Evolutionary conservation across 2,329 filamentous ascomycete species (phyloP), one percentile per base, ranked within the genome.

Genomic region (Aspergillus sp.): DNA sequence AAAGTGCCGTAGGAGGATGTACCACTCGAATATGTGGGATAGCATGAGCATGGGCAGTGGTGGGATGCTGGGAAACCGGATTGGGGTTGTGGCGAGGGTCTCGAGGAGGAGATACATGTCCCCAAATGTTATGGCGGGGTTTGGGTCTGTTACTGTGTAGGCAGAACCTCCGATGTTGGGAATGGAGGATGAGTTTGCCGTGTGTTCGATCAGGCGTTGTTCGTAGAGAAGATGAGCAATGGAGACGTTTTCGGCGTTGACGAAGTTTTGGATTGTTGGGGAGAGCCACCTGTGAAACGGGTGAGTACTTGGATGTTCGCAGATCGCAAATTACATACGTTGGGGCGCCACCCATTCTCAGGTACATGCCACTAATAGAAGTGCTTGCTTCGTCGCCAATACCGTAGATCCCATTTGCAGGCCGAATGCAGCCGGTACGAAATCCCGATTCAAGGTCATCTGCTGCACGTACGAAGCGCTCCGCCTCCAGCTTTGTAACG

Each of bases 191-290:
- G 59, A 56, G 17, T 51, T 64, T 22, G 60, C 45, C 13, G 66
- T 66, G 19, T 75, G 72, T 25, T 77, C 72, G 31, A 83, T 65
- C 1, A 87, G 77, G 6, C 81, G 81, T 19, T 80, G 78, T 70
- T 86, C 84, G 70, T 84, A 83, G 25, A 80, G 74, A 4, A 86
- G 75, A 65, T 87, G 84, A 4, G 80, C 83, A 19, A 85, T 72
- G 9, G 84, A 82, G 62, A 84, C 81, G 70, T 87, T 86, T 57
- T 81, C 79, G 4, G 77, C 78, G 63, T 81, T 76, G 51, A 84
- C 80, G 67, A 82, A 84, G 70, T 80, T 82, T 67, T 85, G 83
- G 28, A 84, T 74, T 30, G 81, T 72, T 17, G 79, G 76, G 5
- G 71, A 68, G 28, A 80, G 76, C 78, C 82, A 85, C 49, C 78